Evolutionary conservation across 805 yeast species (phyloP).

Genomic region (Jamesozyma lodderae): DNA sequence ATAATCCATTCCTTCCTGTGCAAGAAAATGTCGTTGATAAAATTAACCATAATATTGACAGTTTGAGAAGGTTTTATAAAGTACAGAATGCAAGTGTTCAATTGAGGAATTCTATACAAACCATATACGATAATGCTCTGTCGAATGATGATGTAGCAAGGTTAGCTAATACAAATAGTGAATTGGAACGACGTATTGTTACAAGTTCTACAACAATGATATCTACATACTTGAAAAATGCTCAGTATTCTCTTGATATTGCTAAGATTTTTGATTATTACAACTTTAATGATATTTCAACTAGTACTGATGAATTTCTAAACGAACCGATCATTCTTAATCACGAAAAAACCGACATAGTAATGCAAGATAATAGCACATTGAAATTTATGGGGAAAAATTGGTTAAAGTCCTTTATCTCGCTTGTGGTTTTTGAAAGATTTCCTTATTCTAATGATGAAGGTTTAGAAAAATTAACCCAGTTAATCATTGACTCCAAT

Average conservation of each 20-base stretch:
- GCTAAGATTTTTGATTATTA: constrained; percentile 3
- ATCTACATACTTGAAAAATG: constrained; percentile 5
- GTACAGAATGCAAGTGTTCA: constrained; percentile 8
- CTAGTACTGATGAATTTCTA: constrained; percentile 6
- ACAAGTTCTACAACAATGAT: constrained; percentile 6
- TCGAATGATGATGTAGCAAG: constrained; percentile 1
- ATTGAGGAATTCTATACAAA: constrained; percentile 5
- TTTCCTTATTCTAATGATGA: too few species aligned
- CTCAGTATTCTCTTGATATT: constrained; percentile 2
- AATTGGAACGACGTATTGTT: constrained; percentile 6
- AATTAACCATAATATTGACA: too few species aligned
- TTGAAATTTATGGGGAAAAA: too few species aligned
- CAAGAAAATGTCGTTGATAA: too few species aligned
- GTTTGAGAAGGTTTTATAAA: too few species aligned
- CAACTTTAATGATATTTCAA: constrained; percentile 6
- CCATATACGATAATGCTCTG: constrained; percentile 5
- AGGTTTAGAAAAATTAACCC: too few species aligned
- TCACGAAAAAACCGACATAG: too few species aligned
- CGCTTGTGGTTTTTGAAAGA: too few species aligned
- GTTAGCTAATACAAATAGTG: constrained; percentile 1
- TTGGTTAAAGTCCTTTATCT: too few species aligned
- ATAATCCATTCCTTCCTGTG: too few species aligned
- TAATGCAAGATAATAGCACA: too few species aligned
- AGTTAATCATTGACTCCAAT: too few species aligned
- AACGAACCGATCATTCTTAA: constrained; percentile 6